A percentile compares a stretch with the other conserved stretches of the same genome.
Conservation (phyloP, 108 stramenopile species). For the Skeletonema tropicum region DNA sequence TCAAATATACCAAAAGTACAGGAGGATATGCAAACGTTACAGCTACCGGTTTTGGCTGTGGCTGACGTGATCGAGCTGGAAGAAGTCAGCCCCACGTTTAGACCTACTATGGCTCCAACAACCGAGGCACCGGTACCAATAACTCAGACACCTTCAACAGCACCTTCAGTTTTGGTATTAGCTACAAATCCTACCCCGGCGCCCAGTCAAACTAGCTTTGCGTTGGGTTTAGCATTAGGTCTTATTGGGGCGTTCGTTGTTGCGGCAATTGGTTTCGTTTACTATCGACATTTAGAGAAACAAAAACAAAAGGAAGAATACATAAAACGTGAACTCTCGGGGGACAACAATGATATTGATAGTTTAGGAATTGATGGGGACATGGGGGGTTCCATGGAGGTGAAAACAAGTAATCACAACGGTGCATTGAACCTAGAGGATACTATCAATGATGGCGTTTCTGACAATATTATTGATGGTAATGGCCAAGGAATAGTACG, state of each 20-base stretch:
- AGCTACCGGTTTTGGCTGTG: constrained; percentile 7
- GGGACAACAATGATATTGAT: constrained; percentile 1
- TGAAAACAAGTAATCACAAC: background rate
- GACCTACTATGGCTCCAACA: background rate
- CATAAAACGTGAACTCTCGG: background rate
- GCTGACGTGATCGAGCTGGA: background rate
- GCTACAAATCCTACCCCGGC: background rate
- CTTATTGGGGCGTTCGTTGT: constrained; percentile 24
- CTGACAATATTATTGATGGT: background rate
- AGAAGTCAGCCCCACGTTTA: background rate
- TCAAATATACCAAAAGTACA: constrained; percentile 23
- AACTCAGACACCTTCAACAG: background rate
- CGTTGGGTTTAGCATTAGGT: constrained; percentile 28
- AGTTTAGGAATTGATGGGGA: background rate
- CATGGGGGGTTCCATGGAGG: background rate
- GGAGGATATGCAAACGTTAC: constrained; percentile 9
- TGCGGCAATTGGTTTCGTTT: constrained; percentile 6
- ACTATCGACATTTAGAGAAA: constrained; percentile 9
- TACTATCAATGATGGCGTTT: background rate
- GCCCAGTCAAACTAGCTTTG: constrained; percentile 15
- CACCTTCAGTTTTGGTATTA: background rate
- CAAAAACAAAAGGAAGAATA: constrained; percentile 1
- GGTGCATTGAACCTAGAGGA: background rate
- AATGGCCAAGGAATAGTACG: background rate
- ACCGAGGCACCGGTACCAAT: background rate